Conservation (phyloP, 371 early-diverging fungal species). For the Thermomucor indicae-seudaticae region DNA sequence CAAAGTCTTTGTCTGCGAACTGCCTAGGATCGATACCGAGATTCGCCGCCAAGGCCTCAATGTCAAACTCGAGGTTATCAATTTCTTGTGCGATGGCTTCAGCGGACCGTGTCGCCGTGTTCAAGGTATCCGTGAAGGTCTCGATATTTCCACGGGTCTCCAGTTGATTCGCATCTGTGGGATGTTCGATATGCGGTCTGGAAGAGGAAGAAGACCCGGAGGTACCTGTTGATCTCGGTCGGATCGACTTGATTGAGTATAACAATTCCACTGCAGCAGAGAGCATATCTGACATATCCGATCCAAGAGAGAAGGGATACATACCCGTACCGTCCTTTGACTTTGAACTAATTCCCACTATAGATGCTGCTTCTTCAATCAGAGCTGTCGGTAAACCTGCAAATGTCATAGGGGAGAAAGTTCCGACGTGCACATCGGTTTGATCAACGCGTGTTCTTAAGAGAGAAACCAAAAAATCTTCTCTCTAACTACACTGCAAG, state of each 20-base stretch:
- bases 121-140: constrained; percentile 20
- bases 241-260: background rate
- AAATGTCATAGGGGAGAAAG: constrained; percentile 5
- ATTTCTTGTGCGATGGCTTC: constrained; percentile 32
- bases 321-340: constrained; percentile 4
- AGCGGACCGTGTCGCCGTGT: constrained; percentile 25
- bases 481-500: background rate
- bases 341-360: constrained; percentile 18
- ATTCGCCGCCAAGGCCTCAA: constrained; percentile 29
- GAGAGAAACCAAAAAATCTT: too few species aligned
- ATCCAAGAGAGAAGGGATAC: background rate
- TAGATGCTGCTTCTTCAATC: constrained; percentile 32
- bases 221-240: background rate
- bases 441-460: constrained; percentile 5
- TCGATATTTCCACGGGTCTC: constrained; percentile 3
- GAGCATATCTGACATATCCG: background rate
- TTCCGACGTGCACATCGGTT: background rate
- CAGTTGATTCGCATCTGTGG: background rate
- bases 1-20: constrained; percentile 11
- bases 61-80: constrained; percentile 27
- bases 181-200: background rate
- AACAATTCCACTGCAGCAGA: background rate
- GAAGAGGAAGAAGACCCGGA: background rate
- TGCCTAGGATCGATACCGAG: constrained; percentile 27
- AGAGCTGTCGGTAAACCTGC: constrained; percentile 18